Evolutionary conservation across 345 rosid genomes (phyloP), one percentile per base, ranked within the genome.

Genomic region (Odontarrhena argentea): DNA sequence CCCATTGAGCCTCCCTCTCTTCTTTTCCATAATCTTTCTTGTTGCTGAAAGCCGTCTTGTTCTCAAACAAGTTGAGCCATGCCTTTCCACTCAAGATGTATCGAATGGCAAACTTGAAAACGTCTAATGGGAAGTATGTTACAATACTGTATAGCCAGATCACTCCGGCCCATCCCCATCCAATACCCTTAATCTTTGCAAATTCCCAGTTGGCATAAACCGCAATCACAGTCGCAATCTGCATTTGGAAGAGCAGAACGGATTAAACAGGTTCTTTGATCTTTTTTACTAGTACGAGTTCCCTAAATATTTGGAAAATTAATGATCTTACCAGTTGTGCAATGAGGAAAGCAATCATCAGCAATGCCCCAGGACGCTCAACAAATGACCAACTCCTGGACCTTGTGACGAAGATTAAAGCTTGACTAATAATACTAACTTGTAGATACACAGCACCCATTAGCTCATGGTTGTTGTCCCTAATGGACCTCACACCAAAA

Each of bases 141-240:
- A 93, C 70, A 38, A 88, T 11, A 65, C 95, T 90, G 78, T 78
- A 90, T 34, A 93, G 76, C 98, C 98, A 93, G 53, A 93, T 84
- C 43, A 84, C 82, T 26, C 95, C 98, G 0, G 97, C 98, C 98
- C 98, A 93, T 79, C 96, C 96, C 97, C 98, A 90, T 10, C 98
- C 98, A 6, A 77, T 69, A 46, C 97, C 98, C 63, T 78, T 60
- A 26, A 93, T 78, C 69, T 72, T 82, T 45, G 97, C 98, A 34
- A 93, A 93, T 6, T 66, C 71, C 98, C 97, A 90, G 76, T 79
- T 71, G 18, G 97, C 96, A 66, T 90, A 93, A 6, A 86, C 96
- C 13, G 98, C 98, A 76, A 93, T 83, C 71, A 90, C 1, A 41
- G 98, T 86, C 1, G 98, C 98, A 61, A 86, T 77, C 98, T 92